Evolutionary conservation across 352 stramenopile genomes (phyloP).

Genomic region (Albugo laibachii): DNA sequence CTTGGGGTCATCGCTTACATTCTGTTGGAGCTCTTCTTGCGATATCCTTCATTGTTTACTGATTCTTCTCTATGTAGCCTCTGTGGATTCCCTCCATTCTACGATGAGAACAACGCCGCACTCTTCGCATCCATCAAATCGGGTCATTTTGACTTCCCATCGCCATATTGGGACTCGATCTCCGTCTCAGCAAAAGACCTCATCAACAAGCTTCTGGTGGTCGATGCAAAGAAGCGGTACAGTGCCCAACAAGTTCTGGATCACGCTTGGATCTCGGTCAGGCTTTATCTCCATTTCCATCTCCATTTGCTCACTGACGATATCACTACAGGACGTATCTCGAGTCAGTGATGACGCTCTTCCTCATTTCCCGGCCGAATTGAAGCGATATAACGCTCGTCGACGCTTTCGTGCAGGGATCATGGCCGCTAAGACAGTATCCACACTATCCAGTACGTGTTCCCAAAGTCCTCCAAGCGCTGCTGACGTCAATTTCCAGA

Average conservation of each 20-base stretch:
- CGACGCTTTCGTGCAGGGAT: slow-evolving; percentile 58
- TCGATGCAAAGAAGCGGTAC: slow-evolving; percentile 80
- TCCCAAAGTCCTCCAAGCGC: no score
- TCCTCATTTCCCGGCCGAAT: slow-evolving; percentile 77
- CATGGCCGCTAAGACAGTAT: slow-evolving; percentile 59
- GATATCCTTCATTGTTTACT: slow-evolving; percentile 14
- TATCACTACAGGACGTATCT: slow-evolving; percentile 21
- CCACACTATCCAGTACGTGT: background rate
- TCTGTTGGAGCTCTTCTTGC: slow-evolving; percentile 13
- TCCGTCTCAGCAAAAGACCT: slow-evolving; percentile 83
- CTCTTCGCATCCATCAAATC: slow-evolving; percentile 81
- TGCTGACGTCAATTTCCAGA: no score
- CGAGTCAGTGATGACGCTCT: slow-evolving; percentile 51
- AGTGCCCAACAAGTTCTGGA: slow-evolving; percentile 68
- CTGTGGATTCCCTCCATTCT: slow-evolving; percentile 92
- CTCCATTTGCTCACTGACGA: background rate
- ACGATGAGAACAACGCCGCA: slow-evolving; percentile 82
- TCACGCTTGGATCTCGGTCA: slow-evolving; percentile 67
- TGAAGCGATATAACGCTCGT: slow-evolving; percentile 77
- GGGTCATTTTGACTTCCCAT: slow-evolving; percentile 82
- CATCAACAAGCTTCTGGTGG: slow-evolving; percentile 77
- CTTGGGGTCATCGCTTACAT: slow-evolving; percentile 96
- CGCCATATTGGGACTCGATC: slow-evolving; percentile 88
- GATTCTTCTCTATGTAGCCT: slow-evolving; percentile 13
- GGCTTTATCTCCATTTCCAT: background rate